Evolutionary conservation across 495 filamentous ascomycete genomes (phyloP).

Genomic region (Aspergillus sclerotiicarbonarius): DNA sequence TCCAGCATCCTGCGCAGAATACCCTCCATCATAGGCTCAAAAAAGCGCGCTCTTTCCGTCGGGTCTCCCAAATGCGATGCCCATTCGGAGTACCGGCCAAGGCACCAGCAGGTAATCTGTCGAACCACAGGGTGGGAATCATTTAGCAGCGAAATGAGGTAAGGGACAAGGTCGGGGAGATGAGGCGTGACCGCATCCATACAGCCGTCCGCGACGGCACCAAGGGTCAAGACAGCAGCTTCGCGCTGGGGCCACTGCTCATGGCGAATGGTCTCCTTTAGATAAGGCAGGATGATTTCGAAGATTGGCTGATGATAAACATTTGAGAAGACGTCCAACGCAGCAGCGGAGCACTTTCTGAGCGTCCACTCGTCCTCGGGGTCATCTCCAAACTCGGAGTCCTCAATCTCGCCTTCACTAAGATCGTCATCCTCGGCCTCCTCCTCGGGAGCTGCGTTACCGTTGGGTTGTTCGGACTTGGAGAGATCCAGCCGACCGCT

Average conservation of each 20-base stretch:
- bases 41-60: constrained; percentile 68
- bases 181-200: constrained; percentile 87
- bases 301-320: constrained; percentile 89
- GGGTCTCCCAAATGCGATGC: constrained; percentile 71
- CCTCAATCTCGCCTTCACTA: constrained; percentile 86
- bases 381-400: constrained; percentile 68
- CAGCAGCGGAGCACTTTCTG: constrained; percentile 95
- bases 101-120: constrained; percentile 97
- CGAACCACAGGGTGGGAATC: constrained; percentile 90
- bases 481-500: constrained; percentile 43
- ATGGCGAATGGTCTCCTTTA: constrained; percentile 86
- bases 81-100: constrained; percentile 93
- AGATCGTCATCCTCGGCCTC: constrained; percentile 66
- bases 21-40: constrained; percentile 97
- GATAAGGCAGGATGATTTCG: constrained; percentile 83
- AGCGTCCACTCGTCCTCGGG: constrained; percentile 95
- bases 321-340: constrained; percentile 88
- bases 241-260: constrained; percentile 90
- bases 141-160: constrained; percentile 80
- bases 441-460: constrained; percentile 43
- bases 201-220: constrained; percentile 94
- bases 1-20: constrained; percentile 93
- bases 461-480: constrained; percentile 51
- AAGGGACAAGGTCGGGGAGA: constrained; percentile 86
- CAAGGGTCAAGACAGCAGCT: constrained; percentile 90